Base-by-base conservation (phyloP, 176 grass and related monocot genomes). In the Oryza longistaminata region DNA sequence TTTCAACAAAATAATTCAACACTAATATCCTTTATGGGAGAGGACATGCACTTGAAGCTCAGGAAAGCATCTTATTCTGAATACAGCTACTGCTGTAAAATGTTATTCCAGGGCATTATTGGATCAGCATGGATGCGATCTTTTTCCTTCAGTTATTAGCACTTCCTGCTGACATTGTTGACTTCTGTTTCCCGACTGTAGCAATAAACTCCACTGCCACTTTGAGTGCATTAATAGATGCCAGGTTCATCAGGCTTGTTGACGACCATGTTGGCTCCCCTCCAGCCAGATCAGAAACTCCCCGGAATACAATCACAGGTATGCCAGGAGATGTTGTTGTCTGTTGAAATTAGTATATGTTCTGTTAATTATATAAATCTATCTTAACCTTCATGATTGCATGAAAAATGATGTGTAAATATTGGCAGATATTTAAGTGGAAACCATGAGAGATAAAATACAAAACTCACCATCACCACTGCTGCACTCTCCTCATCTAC, bases 221-320 rank as follows among this genome's bases (percentile, higher is more conserved):
- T 88, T 91, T 95, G 70, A 97, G 78, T 75, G 95, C 87, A 87
- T 97, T 95, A 71, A 88, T 85, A 85, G 95, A 95, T 88, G 92
- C 92, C 11, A 97, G 69, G 7, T 85, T 88, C 77, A 88, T 90
- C 65, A 97, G 64, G 71, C 82, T 93, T 84, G 95, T 93, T 15
- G 95, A 97, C 40, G 95, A 87, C 87, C 86, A 85, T 72, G 72
- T 82, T 44, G 84, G 79, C 75, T 97, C 90, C 66, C 88, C 95
- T 82, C 92, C 91, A 52, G 91, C 93, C 24, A 92, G 81, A 89
- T 98, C 96, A 37, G 93, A 98, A 42, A 98, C 93, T 62, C 93
- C 96, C 2, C 89, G 91, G 44, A 95, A 95, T 76, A 95, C 96
- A 79, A 92, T 93, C 52, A 93, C 93, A 70, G 91, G 91, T 73